These are phyloP conservation scores for Senna siamea DNA, from an alignment of 306 rosid genomes.

Conservation along the genomic window DNA sequence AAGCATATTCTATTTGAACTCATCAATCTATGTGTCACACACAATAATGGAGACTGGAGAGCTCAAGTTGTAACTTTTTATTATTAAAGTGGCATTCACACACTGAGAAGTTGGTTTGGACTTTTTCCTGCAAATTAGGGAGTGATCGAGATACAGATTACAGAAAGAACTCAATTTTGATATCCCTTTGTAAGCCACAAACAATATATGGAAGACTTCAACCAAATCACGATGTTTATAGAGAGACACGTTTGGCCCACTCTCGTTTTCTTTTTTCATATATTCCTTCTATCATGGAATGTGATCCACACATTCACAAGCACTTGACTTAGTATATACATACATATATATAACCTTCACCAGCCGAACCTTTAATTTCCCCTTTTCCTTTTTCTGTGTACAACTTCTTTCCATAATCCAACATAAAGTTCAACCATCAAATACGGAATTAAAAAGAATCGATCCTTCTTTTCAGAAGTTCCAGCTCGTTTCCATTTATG, in stretches of 20 bases:
- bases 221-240: neutral
- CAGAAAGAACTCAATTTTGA: neutral
- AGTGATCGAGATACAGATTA: neutral
- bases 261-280: neutral
- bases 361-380: neutral
- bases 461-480: too few species aligned
- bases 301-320: neutral
- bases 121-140: neutral
- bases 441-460: neutral
- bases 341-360: neutral
- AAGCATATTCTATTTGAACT: neutral
- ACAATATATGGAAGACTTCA: too few species aligned
- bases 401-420: neutral
- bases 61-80: neutral
- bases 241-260: neutral
- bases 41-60: too few species aligned
- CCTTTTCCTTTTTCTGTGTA: neutral
- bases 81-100: slow-evolving; percentile 4
- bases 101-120: neutral
- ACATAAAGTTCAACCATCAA: neutral
- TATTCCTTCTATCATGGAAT: neutral
- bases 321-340: neutral
- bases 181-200: neutral
- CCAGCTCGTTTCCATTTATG: too few species aligned
- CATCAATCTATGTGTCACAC: too few species aligned